A percentile compares a stretch with the other conserved stretches of the same genome.
These are phyloP conservation scores for Knufia fluminis DNA, from an alignment of 2,329 filamentous ascomycete genomes.

Conservation along the genomic window DNA sequence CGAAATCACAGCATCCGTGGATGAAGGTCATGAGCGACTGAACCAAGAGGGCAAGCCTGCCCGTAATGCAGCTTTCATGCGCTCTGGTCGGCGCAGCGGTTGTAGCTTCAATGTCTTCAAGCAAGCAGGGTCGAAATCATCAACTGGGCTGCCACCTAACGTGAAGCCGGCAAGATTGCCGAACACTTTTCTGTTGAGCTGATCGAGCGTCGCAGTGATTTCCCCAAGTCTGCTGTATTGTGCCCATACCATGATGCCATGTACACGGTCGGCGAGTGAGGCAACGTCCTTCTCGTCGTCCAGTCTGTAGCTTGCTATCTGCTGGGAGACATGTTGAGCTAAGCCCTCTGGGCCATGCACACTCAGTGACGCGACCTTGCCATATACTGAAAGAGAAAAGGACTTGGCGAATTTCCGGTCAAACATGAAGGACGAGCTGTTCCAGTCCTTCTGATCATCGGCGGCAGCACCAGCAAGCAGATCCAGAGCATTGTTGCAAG, in stretches of 20 bases:
- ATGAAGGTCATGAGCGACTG: background rate
- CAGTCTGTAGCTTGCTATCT: conserved; percentile 17
- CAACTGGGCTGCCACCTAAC: background rate
- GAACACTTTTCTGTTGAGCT: conserved; percentile 6
- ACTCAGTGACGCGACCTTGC: conserved; percentile 18
- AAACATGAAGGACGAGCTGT: conserved; percentile 13
- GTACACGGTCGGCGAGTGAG: conserved; percentile 14
- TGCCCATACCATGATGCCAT: conserved; percentile 19
- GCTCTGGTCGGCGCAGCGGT: background rate
- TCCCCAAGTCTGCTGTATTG: conserved; percentile 17
- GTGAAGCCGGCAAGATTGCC: background rate
- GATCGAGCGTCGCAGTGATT: conserved; percentile 15
- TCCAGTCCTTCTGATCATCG: conserved; percentile 9
- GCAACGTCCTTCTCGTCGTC: conserved; percentile 18
- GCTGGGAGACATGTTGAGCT: conserved; percentile 14
- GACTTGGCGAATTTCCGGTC: conserved; percentile 17
- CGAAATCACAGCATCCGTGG: background rate
- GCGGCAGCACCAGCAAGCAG: conserved; percentile 16
- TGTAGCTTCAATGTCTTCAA: conserved; percentile 6
- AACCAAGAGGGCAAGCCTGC: conserved; percentile 5
- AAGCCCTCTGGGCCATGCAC: conserved; percentile 18
- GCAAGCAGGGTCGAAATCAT: conserved; percentile 6
- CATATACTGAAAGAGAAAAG: conserved; percentile 20
- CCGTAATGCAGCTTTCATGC: background rate
- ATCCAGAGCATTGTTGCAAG: conserved; percentile 21